Evolutionary conservation across 495 filamentous ascomycete species (phyloP).

Genomic region (Rhizodiscina lignyota): DNA sequence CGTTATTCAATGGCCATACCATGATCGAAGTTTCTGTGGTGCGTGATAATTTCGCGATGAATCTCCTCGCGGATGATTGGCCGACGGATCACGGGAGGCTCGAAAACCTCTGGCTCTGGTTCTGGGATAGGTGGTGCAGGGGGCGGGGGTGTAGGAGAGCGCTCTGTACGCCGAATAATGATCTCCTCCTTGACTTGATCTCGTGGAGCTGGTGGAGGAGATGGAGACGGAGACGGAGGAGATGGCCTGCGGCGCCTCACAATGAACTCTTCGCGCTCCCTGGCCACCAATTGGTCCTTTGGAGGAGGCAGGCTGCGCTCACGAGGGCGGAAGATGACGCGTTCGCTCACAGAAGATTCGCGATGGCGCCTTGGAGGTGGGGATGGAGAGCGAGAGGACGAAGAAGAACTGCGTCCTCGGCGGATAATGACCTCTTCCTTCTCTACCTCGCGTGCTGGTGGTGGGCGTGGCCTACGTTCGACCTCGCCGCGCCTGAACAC

Average conservation of each 20-base stretch:
- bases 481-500: conserved; percentile 15
- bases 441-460: conserved; percentile 3
- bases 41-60: conserved; percentile 67
- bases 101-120: conserved; percentile 31
- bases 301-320: conserved; percentile 15
- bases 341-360: no score
- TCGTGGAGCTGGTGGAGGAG: conserved; percentile 6
- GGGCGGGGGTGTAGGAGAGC: conserved; percentile 15
- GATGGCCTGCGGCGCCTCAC: conserved; percentile 15
- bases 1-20: conserved; percentile 30
- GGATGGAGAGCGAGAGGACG: neutral
- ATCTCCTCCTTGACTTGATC: conserved; percentile 21
- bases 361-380: conserved; percentile 10
- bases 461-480: conserved; percentile 3
- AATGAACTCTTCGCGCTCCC: conserved; percentile 22
- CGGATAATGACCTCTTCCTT: conserved; percentile 18
- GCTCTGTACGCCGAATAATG: conserved; percentile 21
- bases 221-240: conserved; percentile 13
- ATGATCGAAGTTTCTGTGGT: conserved; percentile 78
- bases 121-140: conserved; percentile 26
- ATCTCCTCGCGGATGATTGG: conserved; percentile 65
- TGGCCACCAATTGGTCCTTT: conserved; percentile 14
- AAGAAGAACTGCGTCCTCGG: conserved; percentile 2
- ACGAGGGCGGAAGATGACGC: conserved; percentile 11
- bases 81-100: conserved; percentile 30